Evolutionary conservation across 257 asterid genomes (phyloP), one percentile per base, ranked within the genome.

Genomic region (Solanum etuberosum): DNA sequence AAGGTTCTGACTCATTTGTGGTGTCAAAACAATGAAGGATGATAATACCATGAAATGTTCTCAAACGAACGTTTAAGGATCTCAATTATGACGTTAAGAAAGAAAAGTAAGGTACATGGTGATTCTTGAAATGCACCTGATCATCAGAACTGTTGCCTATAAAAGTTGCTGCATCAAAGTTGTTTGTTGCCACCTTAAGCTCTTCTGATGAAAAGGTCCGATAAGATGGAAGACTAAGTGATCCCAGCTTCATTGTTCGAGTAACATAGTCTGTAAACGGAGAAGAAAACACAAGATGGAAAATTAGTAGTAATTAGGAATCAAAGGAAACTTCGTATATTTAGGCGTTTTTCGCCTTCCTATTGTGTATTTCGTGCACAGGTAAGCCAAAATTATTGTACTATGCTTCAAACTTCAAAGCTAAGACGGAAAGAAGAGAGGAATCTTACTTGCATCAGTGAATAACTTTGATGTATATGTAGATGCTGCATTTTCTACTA

Each of bases 211-310:
- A 91, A 86, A 95, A 95, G 46, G 94, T 92, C 82, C 96, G 89
- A 80, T 95, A 95, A 48, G 95, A 89, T 35, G 98, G 98, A 89
- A 96, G 93, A 72, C 98, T 93, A 20, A 92, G 90, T 43, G 95
- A 91, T 77, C 97, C 98, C 67, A 94, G 85, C 88, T 93, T 96
- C 98, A 92, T 93, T 51, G 98, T 93, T 90, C 90, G 98, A 70
- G 97, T 93, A 87, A 94, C 92, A 87, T 95, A 90, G 84, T 96
- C 98, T 71, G 35, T 15, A 86, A 13, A 72, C 11, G 68, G 68
- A 54, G 54, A 83, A 37, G 4, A 80, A 80, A 46, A 29, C 9
- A 63, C 68, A 29, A 80, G 5, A 37, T 48, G 42, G 20, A 15
- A 40, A 32, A 61, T 73, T 57, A 86, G 76, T 35, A n/a, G 25